These are phyloP conservation scores for Chenopodium album DNA, from an alignment of 148 eudicot genomes.

Conservation along the genomic window DNA sequence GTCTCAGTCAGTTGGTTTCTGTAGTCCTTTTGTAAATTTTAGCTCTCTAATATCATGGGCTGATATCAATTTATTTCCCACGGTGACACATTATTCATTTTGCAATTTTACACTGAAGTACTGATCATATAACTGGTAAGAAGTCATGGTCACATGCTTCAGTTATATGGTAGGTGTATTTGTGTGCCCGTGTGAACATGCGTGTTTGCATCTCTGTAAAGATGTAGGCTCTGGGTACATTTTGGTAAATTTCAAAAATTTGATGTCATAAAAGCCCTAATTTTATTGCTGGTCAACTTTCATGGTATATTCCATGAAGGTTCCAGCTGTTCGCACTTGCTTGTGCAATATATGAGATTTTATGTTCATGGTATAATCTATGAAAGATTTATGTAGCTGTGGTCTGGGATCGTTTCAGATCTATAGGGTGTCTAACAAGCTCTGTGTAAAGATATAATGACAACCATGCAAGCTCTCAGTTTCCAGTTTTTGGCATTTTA, in stretches of 20 bases:
- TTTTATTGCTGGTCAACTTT: background rate
- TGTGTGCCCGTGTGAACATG: background rate
- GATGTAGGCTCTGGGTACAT: background rate
- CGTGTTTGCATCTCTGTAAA: background rate
- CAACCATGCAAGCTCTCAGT: background rate
- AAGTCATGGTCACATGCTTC: background rate
- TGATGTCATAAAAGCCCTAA: background rate
- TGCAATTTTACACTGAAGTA: background rate
- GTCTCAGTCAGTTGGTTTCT: background rate
- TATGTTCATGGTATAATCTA: no score
- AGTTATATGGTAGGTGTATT: background rate
- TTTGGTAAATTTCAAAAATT: background rate
- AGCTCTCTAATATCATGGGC: background rate
- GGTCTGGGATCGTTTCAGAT: background rate
- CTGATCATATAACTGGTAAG: background rate
- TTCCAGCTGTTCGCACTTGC: background rate
- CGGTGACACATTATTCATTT: background rate
- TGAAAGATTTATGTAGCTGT: background rate
- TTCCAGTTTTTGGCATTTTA: background rate
- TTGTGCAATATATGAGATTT: background rate
- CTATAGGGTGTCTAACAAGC: background rate
- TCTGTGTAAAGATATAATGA: slow-evolving; percentile 2
- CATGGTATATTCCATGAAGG: background rate
- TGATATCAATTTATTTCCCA: background rate
- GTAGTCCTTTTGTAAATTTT: background rate